These are phyloP conservation scores for Alternaria metachromatica DNA, from an alignment of 2,329 filamentous ascomycete genomes.

Conservation along the genomic window DNA sequence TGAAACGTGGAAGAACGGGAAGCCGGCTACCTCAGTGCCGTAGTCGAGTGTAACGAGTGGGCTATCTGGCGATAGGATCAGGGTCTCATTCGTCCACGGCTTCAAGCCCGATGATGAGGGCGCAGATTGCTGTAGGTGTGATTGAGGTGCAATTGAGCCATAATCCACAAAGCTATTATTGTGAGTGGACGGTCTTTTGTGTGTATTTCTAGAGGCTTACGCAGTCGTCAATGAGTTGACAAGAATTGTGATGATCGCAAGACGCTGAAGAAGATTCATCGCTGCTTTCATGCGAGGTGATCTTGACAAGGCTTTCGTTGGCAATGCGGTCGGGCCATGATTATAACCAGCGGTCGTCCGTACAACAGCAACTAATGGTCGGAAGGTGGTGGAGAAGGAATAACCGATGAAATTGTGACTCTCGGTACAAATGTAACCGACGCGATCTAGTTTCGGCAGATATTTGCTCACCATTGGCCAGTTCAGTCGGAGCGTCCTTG, in stretches of 20 bases:
- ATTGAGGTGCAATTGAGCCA: neutral
- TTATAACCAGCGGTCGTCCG: neutral
- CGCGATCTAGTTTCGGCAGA: neutral
- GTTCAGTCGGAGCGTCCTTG: neutral
- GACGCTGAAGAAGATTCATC: neutral
- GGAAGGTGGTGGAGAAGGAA: neutral
- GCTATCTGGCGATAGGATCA: conserved; percentile 7
- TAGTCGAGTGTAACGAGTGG: conserved; percentile 20
- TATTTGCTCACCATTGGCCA: neutral
- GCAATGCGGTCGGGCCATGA: neutral
- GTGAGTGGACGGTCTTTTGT: neutral
- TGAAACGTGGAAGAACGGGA: conserved; percentile 16
- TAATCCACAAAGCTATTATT: neutral
- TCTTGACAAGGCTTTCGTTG: neutral
- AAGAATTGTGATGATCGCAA: neutral
- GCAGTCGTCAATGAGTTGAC: neutral
- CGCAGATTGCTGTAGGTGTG: neutral
- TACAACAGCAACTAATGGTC: neutral
- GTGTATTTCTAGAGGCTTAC: neutral
- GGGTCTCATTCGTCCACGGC: neutral
- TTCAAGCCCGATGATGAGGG: neutral
- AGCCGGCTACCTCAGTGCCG: conserved; percentile 23
- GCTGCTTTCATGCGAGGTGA: neutral
- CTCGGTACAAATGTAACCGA: neutral
- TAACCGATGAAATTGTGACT: neutral